Base-by-base conservation (phyloP, 192 early-diverging fungal species). In the Umbelopsis isabellina region DNA sequence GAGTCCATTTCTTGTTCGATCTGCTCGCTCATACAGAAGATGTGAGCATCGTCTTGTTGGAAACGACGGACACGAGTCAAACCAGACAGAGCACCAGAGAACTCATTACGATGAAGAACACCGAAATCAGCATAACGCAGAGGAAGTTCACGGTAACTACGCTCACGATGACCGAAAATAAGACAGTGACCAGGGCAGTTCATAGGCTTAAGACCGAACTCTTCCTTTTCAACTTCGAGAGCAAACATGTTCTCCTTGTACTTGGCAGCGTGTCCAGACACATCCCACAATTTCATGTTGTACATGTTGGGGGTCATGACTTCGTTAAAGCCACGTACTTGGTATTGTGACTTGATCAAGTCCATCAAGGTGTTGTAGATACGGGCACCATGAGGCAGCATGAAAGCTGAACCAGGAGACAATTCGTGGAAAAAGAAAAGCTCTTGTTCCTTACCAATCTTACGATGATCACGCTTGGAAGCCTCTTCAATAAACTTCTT, bases 31-130 rank as follows among this genome's bases (percentile, higher is more conserved):
- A 86, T 84, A 83, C 97, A 98, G 84, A 99, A 99, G 70, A 99
- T 97, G 74, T 99, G 97, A 41, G 97, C 96, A 86, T 99, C 97
- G 75, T 99, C 97, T 79, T 99, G 97, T 79, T 97, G 95, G 92
- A 99, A 99, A 67, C 97, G 88, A 72, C 97, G 91, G 45, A 98
- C 96, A 75, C 97, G 94, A 18, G 97, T 99, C 69, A 98, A 86
- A 20, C 97, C 97, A 37, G 90, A 85, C 30, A 99, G 81, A 10
- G 97, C 97, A 18, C 97, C 97, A 16, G 95, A 96, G 37, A 92
- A 91, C 72, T 95, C 93, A 71, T 94, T 94, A 74, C 97, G 91
- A 78, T 99, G 97, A 58, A 99, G 83, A 46, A 98, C 97, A 76
- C 97, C 97, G 81, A 99, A 99, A 84, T 99, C 97, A 6, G 97